Percentiles rank a stretch among this genome's conserved stretches.
These are phyloP conservation scores for Rhodotorula toruloides DNA, from an alignment of 768 basidiomycete genomes.

Conservation along the genomic window DNA sequence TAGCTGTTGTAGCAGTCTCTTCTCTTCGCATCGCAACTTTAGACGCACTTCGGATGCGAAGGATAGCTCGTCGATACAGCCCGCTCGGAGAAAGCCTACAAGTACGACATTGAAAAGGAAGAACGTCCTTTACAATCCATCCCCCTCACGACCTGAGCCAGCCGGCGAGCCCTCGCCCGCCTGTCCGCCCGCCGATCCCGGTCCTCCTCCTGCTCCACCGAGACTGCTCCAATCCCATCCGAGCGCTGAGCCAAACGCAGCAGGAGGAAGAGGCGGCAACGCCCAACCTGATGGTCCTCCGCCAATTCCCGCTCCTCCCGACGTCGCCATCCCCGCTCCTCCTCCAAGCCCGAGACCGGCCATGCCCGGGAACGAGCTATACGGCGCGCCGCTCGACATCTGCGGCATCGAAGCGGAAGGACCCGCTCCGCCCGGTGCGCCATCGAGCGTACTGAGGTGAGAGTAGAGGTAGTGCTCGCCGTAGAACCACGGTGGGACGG, in stretches of 20 bases:
- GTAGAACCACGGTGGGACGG: slow-evolving; percentile 28
- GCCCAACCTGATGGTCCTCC: too few relatives aligned
- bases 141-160: too few relatives aligned
- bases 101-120: too few relatives aligned
- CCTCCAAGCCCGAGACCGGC: not conserved
- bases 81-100: too few relatives aligned
- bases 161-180: too few relatives aligned
- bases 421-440: not conserved
- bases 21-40: not conserved
- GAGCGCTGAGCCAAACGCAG: not conserved
- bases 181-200: not conserved
- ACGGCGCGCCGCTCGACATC: not conserved
- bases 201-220: not conserved
- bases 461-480: slow-evolving; percentile 22
- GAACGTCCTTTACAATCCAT: too few relatives aligned
- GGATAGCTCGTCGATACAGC: too few relatives aligned
- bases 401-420: not conserved
- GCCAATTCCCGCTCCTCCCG: too few relatives aligned
- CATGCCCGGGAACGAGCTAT: not conserved
- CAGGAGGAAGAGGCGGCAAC: not conserved
- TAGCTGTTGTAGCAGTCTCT: not conserved
- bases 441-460: slow-evolving; percentile 17
- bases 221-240: not conserved
- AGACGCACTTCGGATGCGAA: too few relatives aligned
- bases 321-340: not conserved